Evolutionary conservation across 208 protist species (phyloP).

Genomic region (Leishmania mexicana): DNA sequence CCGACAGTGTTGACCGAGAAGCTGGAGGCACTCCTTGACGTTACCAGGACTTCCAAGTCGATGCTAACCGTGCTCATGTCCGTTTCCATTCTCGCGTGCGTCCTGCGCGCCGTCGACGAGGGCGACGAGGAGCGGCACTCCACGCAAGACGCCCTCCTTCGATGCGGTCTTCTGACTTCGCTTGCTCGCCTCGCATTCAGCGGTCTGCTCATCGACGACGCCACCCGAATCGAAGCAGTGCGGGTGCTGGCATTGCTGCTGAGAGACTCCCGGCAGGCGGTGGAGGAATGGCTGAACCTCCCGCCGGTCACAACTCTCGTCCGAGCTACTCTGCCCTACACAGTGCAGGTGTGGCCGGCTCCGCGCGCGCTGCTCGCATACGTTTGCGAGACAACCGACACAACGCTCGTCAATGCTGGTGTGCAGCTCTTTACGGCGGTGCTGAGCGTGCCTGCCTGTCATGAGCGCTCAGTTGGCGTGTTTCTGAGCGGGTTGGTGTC

Average conservation of each 20-base stretch:
- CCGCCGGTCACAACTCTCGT: conserved; percentile 25
- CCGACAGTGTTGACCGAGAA: conserved; percentile 12
- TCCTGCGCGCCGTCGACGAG: conserved; percentile 51
- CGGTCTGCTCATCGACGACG: conserved; percentile 69
- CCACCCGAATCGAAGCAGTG: conserved; percentile 73
- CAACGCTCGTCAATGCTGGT: conserved; percentile 48
- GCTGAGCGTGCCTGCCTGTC: conserved; percentile 32
- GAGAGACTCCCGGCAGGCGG: conserved; percentile 26
- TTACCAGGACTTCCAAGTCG: background rate
- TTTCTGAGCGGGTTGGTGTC: conserved; percentile 23
- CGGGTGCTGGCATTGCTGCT: conserved; percentile 61
- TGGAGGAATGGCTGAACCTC: conserved; percentile 52
- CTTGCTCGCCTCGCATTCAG: conserved; percentile 63
- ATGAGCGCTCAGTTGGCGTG: conserved; percentile 16
- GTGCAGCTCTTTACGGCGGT: conserved; percentile 49
- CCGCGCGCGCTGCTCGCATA: conserved; percentile 58
- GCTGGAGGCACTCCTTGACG: conserved; percentile 26
- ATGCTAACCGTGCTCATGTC: conserved; percentile 42
- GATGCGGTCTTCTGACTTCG: conserved; percentile 56
- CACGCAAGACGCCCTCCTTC: conserved; percentile 39
- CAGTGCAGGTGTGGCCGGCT: conserved; percentile 36
- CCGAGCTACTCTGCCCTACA: conserved; percentile 19
- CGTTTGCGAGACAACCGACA: conserved; percentile 56
- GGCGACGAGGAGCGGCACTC: conserved; percentile 24
- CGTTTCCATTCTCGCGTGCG: conserved; percentile 57